phyloP scores from a whole-genome alignment of 768 basidiomycete species.

The Pisolithus orientalis region DNA sequence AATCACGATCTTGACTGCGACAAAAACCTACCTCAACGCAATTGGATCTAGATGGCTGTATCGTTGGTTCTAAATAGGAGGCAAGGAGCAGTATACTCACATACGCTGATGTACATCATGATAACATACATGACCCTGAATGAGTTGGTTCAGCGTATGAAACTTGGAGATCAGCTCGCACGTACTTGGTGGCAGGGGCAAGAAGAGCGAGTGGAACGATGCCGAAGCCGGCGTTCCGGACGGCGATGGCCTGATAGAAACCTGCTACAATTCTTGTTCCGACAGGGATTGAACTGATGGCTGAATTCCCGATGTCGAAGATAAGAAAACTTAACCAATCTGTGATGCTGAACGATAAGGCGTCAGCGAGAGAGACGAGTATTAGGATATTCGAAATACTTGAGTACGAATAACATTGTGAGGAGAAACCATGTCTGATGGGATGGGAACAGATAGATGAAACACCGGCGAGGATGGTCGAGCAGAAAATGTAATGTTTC shows the following conservation, averaged over 20 bases:
- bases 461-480: constrained; percentile 91
- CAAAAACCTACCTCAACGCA: constrained; percentile 58
- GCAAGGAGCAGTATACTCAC: constrained; percentile 37
- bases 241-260: constrained; percentile 71
- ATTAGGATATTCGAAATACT: constrained; percentile 39
- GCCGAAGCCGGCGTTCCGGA: constrained; percentile 83
- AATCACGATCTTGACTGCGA: background rate
- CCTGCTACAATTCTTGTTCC: constrained; percentile 69
- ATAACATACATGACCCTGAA: constrained; percentile 75
- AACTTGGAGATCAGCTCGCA: constrained; percentile 4
- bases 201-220: constrained; percentile 68
- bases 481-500: constrained; percentile 89
- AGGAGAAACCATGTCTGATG: constrained; percentile 93
- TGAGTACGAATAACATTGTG: constrained; percentile 58
- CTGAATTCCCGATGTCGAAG: constrained; percentile 76
- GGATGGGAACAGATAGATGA: constrained; percentile 84
- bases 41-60: constrained; percentile 53
- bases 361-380: background rate
- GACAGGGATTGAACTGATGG: constrained; percentile 60
- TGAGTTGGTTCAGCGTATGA: background rate
- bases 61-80: constrained; percentile 1
- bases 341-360: constrained; percentile 40
- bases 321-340: constrained; percentile 92
- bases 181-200: constrained; percentile 86
- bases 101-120: constrained; percentile 91